Evolutionary conservation across 495 filamentous ascomycete species (phyloP), one percentile per base, ranked within the genome.

Genomic region (Annulohypoxylon maeteangense): DNA sequence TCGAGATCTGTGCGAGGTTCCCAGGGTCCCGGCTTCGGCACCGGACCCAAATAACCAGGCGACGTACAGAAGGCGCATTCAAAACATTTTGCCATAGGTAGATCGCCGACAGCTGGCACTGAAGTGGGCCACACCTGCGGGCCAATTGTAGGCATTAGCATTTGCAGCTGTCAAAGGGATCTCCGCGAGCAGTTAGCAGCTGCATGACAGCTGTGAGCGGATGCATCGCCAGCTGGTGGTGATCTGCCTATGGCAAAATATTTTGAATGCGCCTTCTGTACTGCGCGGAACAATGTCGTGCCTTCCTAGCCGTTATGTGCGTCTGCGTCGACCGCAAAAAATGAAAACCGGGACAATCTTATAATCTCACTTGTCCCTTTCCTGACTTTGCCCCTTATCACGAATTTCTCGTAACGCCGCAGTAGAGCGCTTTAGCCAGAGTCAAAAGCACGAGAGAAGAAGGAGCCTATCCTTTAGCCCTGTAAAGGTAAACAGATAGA

Each of bases 1-100:
- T 72, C 69, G 69, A 72, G 69, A 72, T 72, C 69, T 72, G 69
- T 72, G 51, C 7, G 59, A 72, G 58, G 27, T 48, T 67, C 50
- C 31, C 58, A 25, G 20, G 53, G 53, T 38, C 18, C 61, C 56
- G 40, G 32, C 32, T 29, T 54, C 50, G 50, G 50, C 29, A 34
- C 50, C 50, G 50, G 50, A 14, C 6, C 29, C 29, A 31, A 16
- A 16, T 7, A 23, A 48, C n/a, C n/a, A n/a, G n/a, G n/a, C n/a
- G n/a, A n/a, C n/a, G n/a, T n/a, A n/a, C n/a, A n/a, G n/a, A n/a
- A n/a, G n/a, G n/a, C n/a, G n/a, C n/a, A n/a, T n/a, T n/a, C n/a
- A n/a, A n/a, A n/a, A n/a, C n/a, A n/a, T n/a, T n/a, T n/a, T n/a
- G n/a, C n/a, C n/a, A n/a, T n/a, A n/a, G n/a, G n/a, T n/a, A n/a